Base-by-base conservation (phyloP, 2,329 filamentous ascomycete genomes). In the Emmonsiellopsis sp. region DNA sequence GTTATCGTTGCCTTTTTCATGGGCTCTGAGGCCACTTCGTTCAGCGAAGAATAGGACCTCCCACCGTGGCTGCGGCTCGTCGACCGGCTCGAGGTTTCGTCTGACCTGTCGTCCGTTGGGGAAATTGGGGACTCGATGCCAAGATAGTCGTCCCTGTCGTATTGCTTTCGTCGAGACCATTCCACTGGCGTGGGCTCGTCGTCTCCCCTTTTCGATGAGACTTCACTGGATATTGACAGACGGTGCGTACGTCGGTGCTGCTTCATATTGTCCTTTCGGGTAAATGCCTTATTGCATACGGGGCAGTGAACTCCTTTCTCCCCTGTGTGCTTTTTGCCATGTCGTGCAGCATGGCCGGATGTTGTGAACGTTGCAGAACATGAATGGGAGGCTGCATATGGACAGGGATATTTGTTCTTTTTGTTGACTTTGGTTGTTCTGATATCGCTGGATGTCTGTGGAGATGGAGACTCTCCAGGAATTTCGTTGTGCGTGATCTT, bases 191-290 rank as follows among this genome's bases (percentile, higher is more conserved):
- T 35, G 4, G 32, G 13, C 1, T 54, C 52, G n/a, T 52, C 26
- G 31, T 51, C 55, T 2, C 69, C 67, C 16, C 70, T 64, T 30
- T 49, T 49, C 32, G 38, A 20, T 10, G 34, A 49, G 10, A 30
- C 34, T 30, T 38, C 34, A 20, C 34, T 38, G 0, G 66, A 67
- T 44, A 66, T 51, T 26, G 55, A 65, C 0, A 64, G 66, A 37
- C 70, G 67, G 63, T 85, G 82, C 0, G 82, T 85, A 37, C 82
- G 74, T 43, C 81, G 80, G 61, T 85, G 82, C 65, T 85, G 82
- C 67, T 85, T 83, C 82, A 85, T 85, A 67, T 85, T 85, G 70
- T 85, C 82, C 63, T 85, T 85, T 58, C 82, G 79, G 10, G 82
- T 84, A 63, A 85, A 85, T 10, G 81, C 81, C 67, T 85, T 85